Percentiles rank a stretch among this genome's conserved stretches.
Conservation (phyloP, 352 stramenopile genomes). For the Phytophthora hibernalis region DNA sequence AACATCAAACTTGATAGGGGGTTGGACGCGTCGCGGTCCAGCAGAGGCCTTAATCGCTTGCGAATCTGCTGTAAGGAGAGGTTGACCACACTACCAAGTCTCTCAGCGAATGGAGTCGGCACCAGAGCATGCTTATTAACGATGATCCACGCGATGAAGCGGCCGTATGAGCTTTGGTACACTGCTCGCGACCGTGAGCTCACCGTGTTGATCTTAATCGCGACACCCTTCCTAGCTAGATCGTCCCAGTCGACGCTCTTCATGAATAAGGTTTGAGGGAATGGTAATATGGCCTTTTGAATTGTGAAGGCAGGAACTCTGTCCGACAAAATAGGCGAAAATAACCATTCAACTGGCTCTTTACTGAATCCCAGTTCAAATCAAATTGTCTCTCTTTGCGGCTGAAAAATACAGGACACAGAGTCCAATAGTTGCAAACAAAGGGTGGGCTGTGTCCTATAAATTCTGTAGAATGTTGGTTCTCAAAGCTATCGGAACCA, state of each 20-base stretch:
- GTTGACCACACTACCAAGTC: background rate
- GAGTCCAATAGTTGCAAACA: no score
- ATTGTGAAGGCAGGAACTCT: no score
- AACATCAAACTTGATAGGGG: constrained; percentile 20
- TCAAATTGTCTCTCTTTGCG: no score
- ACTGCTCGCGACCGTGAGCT: constrained; percentile 7
- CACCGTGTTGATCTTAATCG: background rate
- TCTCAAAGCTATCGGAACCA: no score
- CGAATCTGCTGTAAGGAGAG: background rate
- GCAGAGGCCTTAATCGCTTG: constrained; percentile 3
- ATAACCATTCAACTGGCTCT: no score
- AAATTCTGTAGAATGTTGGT: no score
- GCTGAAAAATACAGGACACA: no score
- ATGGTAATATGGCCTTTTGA: no score
- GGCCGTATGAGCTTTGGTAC: constrained; percentile 17
- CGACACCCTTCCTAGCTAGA: background rate
- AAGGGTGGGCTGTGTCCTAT: no score
- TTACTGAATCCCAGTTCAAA: no score
- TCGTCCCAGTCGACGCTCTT: background rate
- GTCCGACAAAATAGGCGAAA: no score
- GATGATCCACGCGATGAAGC: constrained; percentile 23
- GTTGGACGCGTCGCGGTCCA: background rate
- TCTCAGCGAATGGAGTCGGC: background rate
- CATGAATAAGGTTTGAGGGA: background rate
- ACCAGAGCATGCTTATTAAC: constrained; percentile 5